phyloP scores from a whole-genome alignment of 2,329 filamentous ascomycete genomes.

The Massarina eburnea region DNA sequence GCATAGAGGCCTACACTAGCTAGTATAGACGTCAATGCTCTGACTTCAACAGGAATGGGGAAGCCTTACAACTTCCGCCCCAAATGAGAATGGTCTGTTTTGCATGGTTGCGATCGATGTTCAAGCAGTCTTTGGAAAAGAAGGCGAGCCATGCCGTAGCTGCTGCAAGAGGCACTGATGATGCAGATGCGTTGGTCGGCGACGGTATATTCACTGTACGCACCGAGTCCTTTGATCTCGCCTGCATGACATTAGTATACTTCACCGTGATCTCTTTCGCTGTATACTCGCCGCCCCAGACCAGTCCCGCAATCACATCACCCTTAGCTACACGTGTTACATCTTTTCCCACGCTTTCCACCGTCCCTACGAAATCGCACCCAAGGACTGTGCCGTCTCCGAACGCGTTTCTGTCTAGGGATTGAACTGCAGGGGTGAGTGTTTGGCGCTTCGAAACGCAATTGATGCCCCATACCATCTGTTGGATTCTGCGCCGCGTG shows the following conservation, averaged over 20 bases:
- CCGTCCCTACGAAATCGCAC: slow-evolving; percentile 43
- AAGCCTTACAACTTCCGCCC: slow-evolving; percentile 46
- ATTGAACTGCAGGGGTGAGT: slow-evolving; percentile 13
- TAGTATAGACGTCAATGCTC: neutral
- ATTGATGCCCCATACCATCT: slow-evolving; percentile 12
- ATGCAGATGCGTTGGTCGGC: slow-evolving; percentile 46
- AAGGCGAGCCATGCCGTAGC: slow-evolving; percentile 45
- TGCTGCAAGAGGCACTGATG: slow-evolving; percentile 45
- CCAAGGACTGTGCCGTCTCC: slow-evolving; percentile 43
- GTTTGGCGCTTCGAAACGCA: neutral
- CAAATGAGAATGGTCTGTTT: slow-evolving; percentile 42
- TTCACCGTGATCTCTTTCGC: neutral
- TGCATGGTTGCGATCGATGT: slow-evolving; percentile 26
- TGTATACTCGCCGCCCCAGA: slow-evolving; percentile 35
- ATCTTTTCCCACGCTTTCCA: slow-evolving; percentile 34
- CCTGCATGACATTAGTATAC: slow-evolving; percentile 9
- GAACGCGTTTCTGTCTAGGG: slow-evolving; percentile 35
- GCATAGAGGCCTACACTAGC: slow-evolving; percentile 28
- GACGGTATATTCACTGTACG: slow-evolving; percentile 44
- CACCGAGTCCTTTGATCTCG: slow-evolving; percentile 39
- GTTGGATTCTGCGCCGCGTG: slow-evolving; percentile 24
- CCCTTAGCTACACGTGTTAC: slow-evolving; percentile 28
- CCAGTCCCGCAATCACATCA: slow-evolving; percentile 35
- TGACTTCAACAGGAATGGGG: slow-evolving; percentile 19
- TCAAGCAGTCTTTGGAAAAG: slow-evolving; percentile 43